phyloP scores from a whole-genome alignment of 1,284 basidiomycete species.

The Ganoderma sinense region DNA sequence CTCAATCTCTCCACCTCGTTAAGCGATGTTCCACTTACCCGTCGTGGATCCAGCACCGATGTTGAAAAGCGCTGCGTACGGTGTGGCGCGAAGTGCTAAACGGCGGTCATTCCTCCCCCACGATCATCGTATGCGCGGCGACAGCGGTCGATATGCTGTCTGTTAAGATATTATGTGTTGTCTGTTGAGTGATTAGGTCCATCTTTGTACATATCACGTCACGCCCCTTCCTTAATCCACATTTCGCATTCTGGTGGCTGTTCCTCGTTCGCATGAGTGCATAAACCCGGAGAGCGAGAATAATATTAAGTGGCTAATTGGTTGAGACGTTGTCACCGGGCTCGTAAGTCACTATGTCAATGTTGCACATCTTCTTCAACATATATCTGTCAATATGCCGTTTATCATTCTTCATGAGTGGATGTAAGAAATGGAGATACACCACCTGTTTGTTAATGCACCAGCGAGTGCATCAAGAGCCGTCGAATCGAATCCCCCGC shows the following conservation, averaged over 20 bases:
- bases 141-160: background rate
- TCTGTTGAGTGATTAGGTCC: background rate
- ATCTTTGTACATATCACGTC: background rate
- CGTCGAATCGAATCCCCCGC: background rate
- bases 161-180: background rate
- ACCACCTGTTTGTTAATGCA: background rate
- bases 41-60: constrained; percentile 13
- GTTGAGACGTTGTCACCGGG: background rate
- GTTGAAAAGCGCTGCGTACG: constrained; percentile 33
- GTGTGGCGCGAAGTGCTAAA: constrained; percentile 27
- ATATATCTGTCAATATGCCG: background rate
- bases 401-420: background rate
- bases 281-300: background rate
- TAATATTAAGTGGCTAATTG: background rate
- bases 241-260: background rate
- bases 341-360: background rate
- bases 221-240: background rate
- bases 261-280: background rate
- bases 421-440: background rate
- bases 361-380: background rate
- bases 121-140: background rate
- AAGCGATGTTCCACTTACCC: background rate
- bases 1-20: background rate
- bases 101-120: background rate
- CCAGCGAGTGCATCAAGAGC: background rate